Base-by-base conservation (phyloP, 2,329 filamentous ascomycete genomes). In the Neopestalotiopsis clavispora region DNA sequence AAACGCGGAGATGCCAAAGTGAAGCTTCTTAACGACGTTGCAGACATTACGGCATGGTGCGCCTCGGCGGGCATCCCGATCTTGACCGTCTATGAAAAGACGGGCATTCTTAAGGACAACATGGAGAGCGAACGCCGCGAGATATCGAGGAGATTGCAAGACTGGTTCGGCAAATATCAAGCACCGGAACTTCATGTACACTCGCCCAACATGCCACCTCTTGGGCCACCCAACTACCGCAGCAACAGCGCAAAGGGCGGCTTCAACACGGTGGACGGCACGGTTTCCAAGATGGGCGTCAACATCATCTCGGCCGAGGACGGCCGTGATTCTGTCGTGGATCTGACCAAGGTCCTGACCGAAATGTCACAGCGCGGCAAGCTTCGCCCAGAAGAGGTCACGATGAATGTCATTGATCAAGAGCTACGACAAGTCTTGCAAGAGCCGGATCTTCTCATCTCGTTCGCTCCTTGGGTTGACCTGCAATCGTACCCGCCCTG, bases 361-460 rank as follows among this genome's bases (percentile, higher is more conserved):
- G 94, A 97, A 77, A 98, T 99, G 96, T 93, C 94, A 6, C 96
- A 98, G 80, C 90, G 91, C 74, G 90, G 90, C 69, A 98, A 97
- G 81, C 86, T 99, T 14, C 89, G 89, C 1, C 88, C 93, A 0
- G 85, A 89, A 40, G 95, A 99, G 78, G 95, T 99, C 76, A 94
- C 90, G 68, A 86, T 88, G 65, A 94, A 98, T 71, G 84, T 99
- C 65, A 91, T 99, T 66, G 94, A 98, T 76, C 92, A 94, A 4
- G 96, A 99, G 81, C 87, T 99, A 65, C 92, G 84, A 14, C 89
- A 91, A 76, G 90, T 97, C 70, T 96, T 97, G 87, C 86, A 89
- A 10, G 95, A 99, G 81, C 96, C 96, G 2, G 95, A 98, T 78
- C 84, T 99, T 14, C 84, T 99, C 69, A 88, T 99, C 67, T 83